These are phyloP conservation scores for Mycena latifolia DNA, from an alignment of 768 basidiomycete genomes.

Conservation along the genomic window DNA sequence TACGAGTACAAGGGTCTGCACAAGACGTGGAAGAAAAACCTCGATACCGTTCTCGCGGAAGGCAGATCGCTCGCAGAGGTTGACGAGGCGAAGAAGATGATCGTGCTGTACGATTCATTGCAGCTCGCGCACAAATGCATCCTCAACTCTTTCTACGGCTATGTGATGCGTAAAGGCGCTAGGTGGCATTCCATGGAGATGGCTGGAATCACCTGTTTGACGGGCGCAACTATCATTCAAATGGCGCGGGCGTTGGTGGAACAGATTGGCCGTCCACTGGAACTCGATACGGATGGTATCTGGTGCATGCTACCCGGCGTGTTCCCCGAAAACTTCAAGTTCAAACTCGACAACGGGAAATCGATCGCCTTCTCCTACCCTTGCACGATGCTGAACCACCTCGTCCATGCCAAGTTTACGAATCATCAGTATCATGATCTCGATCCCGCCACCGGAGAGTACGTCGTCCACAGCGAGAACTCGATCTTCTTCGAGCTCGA, in stretches of 20 bases:
- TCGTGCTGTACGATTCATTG: slow-evolving; percentile 97
- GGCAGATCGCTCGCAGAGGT: slow-evolving; percentile 85
- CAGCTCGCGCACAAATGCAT: slow-evolving; percentile 99
- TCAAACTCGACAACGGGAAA: slow-evolving; percentile 91
- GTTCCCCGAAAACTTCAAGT: slow-evolving; percentile 98
- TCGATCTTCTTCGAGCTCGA: slow-evolving; percentile 99
- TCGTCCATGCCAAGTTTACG: slow-evolving; percentile 95
- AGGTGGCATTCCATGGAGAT: slow-evolving; percentile 99
- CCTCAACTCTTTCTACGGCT: slow-evolving; percentile 99
- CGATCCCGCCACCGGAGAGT: slow-evolving; percentile 86
- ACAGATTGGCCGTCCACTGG: slow-evolving; percentile 96
- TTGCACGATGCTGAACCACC: slow-evolving; percentile 99
- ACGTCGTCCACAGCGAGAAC: slow-evolving; percentile 92
- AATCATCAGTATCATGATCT: slow-evolving; percentile 98
- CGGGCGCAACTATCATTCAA: slow-evolving; percentile 97
- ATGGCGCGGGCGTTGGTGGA: slow-evolving; percentile 98
- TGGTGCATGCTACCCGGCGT: slow-evolving; percentile 99
- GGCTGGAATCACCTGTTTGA: slow-evolving; percentile 99
- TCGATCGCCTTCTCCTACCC: slow-evolving; percentile 93
- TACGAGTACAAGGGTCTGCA: slow-evolving; percentile 99
- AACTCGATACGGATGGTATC: slow-evolving; percentile 98
- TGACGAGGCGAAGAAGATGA: slow-evolving; percentile 99
- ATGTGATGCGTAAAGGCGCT: slow-evolving; percentile 99
- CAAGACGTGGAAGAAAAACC: slow-evolving; percentile 99
- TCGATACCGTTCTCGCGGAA: slow-evolving; percentile 79